Percentiles rank a stretch among this genome's conserved stretches.
These are phyloP conservation scores for Urostyla sp. DNA, from an alignment of 73 alveolate genomes.

Conservation along the genomic window DNA sequence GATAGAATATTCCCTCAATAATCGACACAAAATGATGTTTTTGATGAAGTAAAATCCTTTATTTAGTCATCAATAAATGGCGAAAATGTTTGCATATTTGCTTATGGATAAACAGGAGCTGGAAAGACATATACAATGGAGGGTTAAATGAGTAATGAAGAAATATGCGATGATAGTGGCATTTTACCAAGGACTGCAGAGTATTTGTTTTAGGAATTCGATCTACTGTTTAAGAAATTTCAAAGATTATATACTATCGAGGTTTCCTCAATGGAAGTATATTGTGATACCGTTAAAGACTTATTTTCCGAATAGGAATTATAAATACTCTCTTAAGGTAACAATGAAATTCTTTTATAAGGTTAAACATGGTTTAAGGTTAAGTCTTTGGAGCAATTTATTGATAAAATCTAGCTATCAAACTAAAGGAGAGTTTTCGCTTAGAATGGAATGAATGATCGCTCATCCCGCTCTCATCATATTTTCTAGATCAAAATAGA, in stretches of 20 bases:
- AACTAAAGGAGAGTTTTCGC: background rate
- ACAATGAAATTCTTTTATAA: too few species aligned
- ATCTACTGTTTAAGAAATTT: background rate
- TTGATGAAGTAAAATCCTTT: slow-evolving; percentile 49
- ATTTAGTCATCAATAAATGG: slow-evolving; percentile 34
- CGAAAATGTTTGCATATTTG: slow-evolving; percentile 50
- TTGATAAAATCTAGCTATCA: too few species aligned
- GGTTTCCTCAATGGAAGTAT: slow-evolving; percentile 42
- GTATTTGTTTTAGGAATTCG: slow-evolving; percentile 13
- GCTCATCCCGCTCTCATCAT: background rate
- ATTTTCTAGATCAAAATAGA: background rate
- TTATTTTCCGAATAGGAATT: slow-evolving; percentile 4
- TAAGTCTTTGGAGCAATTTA: too few species aligned
- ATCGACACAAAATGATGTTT: slow-evolving; percentile 51
- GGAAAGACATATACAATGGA: slow-evolving; percentile 61
- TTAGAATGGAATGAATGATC: background rate
- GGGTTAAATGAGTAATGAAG: slow-evolving; percentile 32
- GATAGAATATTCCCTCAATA: slow-evolving; percentile 50
- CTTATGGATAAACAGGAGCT: slow-evolving; percentile 63
- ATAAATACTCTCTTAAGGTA: too few species aligned
- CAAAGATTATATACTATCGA: slow-evolving; percentile 23
- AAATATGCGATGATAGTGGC: slow-evolving; percentile 4
- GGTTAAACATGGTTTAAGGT: slow-evolving; percentile 19
- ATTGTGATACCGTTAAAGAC: slow-evolving; percentile 36
- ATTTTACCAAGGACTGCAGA: slow-evolving; percentile 45